phyloP scores from a whole-genome alignment of 2,329 filamentous ascomycete genomes.

The Pseudogymnoascus sp. region DNA sequence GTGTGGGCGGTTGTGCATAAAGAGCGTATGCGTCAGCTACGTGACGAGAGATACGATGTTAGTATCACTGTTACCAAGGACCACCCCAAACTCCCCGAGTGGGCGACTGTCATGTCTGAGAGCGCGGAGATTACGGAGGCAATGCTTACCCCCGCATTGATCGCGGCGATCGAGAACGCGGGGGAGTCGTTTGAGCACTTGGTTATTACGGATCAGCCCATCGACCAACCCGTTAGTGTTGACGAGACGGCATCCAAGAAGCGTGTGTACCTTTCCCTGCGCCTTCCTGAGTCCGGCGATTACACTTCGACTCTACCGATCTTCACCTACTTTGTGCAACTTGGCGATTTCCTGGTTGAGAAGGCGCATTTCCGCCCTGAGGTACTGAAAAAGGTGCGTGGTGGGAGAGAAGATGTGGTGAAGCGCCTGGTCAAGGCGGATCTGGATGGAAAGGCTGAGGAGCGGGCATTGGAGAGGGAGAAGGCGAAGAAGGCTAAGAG shows the following conservation, averaged over 20 bases:
- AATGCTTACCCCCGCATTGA: conserved; percentile 79
- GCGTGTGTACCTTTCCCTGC: conserved; percentile 70
- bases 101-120: conserved; percentile 94
- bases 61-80: conserved; percentile 93
- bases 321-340: conserved; percentile 72
- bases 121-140: conserved; percentile 88
- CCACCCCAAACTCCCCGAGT: conserved; percentile 76
- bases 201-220: conserved; percentile 81
- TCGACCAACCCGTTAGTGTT: conserved; percentile 75
- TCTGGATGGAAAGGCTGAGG: conserved; percentile 75
- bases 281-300: conserved; percentile 57
- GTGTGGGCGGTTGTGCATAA: conserved; percentile 96
- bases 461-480: conserved; percentile 64
- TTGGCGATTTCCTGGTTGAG: conserved; percentile 74
- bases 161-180: conserved; percentile 68
- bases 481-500: conserved; percentile 81
- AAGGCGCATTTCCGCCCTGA: conserved; percentile 81
- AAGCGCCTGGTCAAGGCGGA: conserved; percentile 70
- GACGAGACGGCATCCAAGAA: conserved; percentile 81
- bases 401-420: conserved; percentile 71
- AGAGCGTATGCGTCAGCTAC: conserved; percentile 79
- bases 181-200: conserved; percentile 80
- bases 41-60: conserved; percentile 89
- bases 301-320: conserved; percentile 63
- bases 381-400: conserved; percentile 75